Evolutionary conservation across 176 grass and related monocot genomes (phyloP), one percentile per base, ranked within the genome.

Genomic region (Metroxylon sagu): DNA sequence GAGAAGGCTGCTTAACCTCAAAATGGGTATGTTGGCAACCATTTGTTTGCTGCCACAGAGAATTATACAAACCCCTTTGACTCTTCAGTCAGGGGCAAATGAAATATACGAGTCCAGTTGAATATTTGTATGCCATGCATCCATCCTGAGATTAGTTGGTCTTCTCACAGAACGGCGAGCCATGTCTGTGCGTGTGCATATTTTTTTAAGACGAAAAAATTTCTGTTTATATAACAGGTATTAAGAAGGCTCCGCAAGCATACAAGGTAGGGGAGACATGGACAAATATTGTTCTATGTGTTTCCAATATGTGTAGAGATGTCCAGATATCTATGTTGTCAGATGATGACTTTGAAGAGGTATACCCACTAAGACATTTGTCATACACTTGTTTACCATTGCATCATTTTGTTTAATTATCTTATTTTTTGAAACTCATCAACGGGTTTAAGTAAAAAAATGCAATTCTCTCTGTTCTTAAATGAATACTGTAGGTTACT

Each of bases 301-400:
- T 97, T 74, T 67, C 78, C 21, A 74, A 77, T 60, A 31, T 77
- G 54, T 65, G 23, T 14, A 78, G 57, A 54, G 92, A 88, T 62
- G 61, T 91, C 39, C 69, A 72, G 17, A 77, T 97, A 56, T 77
- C 61, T 3, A 66, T 55, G 64, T 25, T 97, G 48, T 79, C 83
- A 15, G 84, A 97, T 35, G 78, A 88, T 50, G 78, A 90, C 60
- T 73, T 97, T 76, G 55, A 71, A 10, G 87, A 88, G 80, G 92
- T 97, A 82, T 61, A 59, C 18, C 1, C 35, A 43, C 8, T 43
- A 43, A 43, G 35, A 14, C 35, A 12, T 43, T 12, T 43, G 35
- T 12, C 12, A 2, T 10, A 43, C 1, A 14, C 35, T 43, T 43
- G 35, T 43, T 3, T 0, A 43, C 6, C 35, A 43, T 43, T 43